phyloP scores from a whole-genome alignment of 2,329 filamentous ascomycete genomes.

The Aspergillus hiratsukae region DNA sequence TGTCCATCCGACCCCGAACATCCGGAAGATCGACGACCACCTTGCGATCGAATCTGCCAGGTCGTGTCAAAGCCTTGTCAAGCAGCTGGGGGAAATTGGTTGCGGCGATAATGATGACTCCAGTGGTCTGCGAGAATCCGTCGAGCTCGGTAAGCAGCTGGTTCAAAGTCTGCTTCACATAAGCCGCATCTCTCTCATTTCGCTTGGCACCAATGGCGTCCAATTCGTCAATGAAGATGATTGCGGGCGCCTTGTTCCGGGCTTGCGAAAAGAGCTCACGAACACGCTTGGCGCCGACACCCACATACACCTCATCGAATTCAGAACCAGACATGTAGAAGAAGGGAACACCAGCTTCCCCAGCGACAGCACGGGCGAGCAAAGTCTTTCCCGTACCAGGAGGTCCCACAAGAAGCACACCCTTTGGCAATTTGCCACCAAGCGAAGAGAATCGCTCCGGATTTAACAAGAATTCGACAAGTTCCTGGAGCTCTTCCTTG shows the following conservation, averaged over 20 bases:
- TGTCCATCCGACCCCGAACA: constrained; percentile 86
- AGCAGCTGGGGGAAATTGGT: constrained; percentile 94
- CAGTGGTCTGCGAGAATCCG: constrained; percentile 90
- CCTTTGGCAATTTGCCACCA: constrained; percentile 94
- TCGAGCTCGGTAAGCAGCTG: constrained; percentile 95
- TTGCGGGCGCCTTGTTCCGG: constrained; percentile 79
- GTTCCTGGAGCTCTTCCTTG: constrained; percentile 94
- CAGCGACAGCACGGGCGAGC: constrained; percentile 88
- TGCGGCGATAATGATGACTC: constrained; percentile 91
- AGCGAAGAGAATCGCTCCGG: constrained; percentile 90
- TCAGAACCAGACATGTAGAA: constrained; percentile 99
- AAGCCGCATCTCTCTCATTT: constrained; percentile 86
- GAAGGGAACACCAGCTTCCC: constrained; percentile 95
- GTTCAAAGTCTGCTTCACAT: constrained; percentile 96
- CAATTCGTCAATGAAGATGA: constrained; percentile 92
- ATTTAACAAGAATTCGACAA: constrained; percentile 92
- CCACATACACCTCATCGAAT: constrained; percentile 97
- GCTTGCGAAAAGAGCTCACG: constrained; percentile 85
- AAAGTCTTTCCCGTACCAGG: constrained; percentile 97
- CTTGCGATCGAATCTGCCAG: constrained; percentile 92
- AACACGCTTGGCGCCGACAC: constrained; percentile 92
- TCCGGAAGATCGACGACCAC: constrained; percentile 86
- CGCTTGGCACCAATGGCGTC: constrained; percentile 93
- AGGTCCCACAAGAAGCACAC: constrained; percentile 89
- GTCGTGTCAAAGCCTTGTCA: constrained; percentile 89